Conservation (phyloP, 1,284 basidiomycete species). For the Rhizoctonia solani region DNA sequence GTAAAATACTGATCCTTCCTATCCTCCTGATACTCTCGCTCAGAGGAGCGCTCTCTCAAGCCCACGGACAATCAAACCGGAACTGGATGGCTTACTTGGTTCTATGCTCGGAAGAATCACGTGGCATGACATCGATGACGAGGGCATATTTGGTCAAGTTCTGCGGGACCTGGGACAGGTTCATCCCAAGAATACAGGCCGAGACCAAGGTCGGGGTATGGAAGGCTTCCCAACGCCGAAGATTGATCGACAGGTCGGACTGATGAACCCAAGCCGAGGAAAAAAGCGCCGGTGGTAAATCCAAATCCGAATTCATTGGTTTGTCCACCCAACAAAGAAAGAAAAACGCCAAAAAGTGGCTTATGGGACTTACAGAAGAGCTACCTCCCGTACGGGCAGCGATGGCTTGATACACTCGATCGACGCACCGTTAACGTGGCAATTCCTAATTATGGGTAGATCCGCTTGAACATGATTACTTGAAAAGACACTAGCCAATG, state of each 20-base stretch:
- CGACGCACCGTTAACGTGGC: constrained; percentile 13
- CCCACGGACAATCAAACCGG: neutral
- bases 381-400: neutral
- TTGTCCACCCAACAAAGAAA: too few species aligned
- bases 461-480: neutral
- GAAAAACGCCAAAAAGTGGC: too few species aligned
- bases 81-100: constrained; percentile 15
- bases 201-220: constrained; percentile 8
- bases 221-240: constrained; percentile 20
- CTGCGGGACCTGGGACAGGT: neutral
- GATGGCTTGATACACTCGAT: neutral
- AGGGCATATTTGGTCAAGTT: constrained; percentile 9
- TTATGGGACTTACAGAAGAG: neutral
- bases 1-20: neutral
- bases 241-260: constrained; percentile 15
- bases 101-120: constrained; percentile 2
- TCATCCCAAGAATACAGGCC: neutral
- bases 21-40: neutral
- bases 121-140: constrained; percentile 8
- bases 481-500: neutral
- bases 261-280: neutral
- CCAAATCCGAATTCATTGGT: too few species aligned
- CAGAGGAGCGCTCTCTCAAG: neutral
- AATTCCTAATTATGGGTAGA: neutral
- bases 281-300: too few species aligned